phyloP scores from a whole-genome alignment of 2,329 filamentous ascomycete species.

The Daldinia eschscholtzii region DNA sequence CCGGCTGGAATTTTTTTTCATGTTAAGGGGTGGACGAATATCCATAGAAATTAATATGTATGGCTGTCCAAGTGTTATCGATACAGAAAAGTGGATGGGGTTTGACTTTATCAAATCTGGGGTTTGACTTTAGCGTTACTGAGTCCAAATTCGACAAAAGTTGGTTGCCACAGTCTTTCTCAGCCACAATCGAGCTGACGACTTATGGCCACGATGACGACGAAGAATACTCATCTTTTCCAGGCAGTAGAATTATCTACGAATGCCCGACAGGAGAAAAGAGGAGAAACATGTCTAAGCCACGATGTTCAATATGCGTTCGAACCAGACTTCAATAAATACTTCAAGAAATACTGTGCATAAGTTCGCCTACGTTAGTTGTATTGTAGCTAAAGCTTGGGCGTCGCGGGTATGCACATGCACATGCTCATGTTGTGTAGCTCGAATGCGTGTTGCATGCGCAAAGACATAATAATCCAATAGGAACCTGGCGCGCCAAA shows the following conservation, averaged over 20 bases:
- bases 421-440: slow-evolving; percentile 12
- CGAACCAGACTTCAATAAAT: background rate
- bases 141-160: slow-evolving; percentile 25
- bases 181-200: slow-evolving; percentile 42
- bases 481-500: background rate
- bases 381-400: background rate
- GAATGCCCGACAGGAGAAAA: background rate
- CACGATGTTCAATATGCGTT: background rate
- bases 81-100: no score
- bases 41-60: no score
- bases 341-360: background rate
- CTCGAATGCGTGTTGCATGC: background rate
- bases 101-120: no score
- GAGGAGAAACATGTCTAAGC: background rate
- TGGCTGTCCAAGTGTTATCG: no score
- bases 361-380: background rate
- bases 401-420: slow-evolving; percentile 6
- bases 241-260: slow-evolving; percentile 24
- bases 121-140: no score
- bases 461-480: background rate
- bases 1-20: no score
- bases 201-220: slow-evolving; percentile 21
- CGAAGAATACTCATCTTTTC: slow-evolving; percentile 2
- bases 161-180: slow-evolving; percentile 31
- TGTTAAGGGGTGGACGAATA: no score